phyloP scores from a whole-genome alignment of 2,329 filamentous ascomycete species.

The Botrytis paeoniae region DNA sequence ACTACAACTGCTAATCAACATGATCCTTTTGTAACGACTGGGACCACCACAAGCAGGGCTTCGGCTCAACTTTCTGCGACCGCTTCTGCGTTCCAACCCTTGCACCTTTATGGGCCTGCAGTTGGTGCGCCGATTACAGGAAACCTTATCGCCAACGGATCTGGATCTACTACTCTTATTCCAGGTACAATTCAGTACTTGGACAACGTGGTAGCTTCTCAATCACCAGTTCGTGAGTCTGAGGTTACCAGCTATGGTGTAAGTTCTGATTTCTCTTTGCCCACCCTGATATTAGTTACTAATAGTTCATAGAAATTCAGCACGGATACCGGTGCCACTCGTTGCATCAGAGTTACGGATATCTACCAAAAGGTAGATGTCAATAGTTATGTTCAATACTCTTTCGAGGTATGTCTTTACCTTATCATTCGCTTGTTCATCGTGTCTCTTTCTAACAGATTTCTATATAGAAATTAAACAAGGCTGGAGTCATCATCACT shows the following conservation, averaged over 20 bases:
- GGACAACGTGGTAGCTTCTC: conserved; percentile 16
- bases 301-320: conserved; percentile 29
- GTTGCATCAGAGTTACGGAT: conserved; percentile 33
- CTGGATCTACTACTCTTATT: conserved; percentile 7
- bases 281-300: background rate
- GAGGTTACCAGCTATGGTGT: conserved; percentile 19
- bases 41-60: conserved; percentile 36
- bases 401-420: conserved; percentile 26
- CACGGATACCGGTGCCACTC: conserved; percentile 32
- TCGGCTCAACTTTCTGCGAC: conserved; percentile 59
- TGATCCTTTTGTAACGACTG: conserved; percentile 51
- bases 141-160: conserved; percentile 18
- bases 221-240: conserved; percentile 10
- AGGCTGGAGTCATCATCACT: conserved; percentile 20
- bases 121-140: background rate
- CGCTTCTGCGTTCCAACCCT: conserved; percentile 59
- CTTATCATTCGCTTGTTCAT: background rate
- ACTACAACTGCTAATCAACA: conserved; percentile 25
- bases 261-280: background rate
- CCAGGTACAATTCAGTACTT: conserved; percentile 20
- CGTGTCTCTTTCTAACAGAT: conserved; percentile 14
- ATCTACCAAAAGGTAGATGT: conserved; percentile 28
- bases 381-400: conserved; percentile 24
- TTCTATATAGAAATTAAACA: conserved; percentile 22
- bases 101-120: conserved; percentile 25